Conservation (phyloP, 2,329 filamentous ascomycete species). For the Ascochyta rabiei region DNA sequence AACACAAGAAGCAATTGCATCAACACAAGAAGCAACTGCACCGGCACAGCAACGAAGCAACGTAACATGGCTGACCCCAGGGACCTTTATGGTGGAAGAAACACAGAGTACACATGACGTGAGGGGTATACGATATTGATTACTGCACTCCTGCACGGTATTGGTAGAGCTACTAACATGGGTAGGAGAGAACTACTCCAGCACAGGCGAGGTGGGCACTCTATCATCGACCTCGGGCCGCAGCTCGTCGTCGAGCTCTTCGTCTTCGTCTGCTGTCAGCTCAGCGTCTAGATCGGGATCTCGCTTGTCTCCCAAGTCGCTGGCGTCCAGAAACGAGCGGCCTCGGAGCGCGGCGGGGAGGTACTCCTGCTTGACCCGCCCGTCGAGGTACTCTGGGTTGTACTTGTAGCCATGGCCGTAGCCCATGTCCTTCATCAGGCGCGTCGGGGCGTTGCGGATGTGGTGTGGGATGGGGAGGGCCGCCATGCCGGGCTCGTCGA, state of each 20-base stretch:
- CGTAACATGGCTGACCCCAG: too few relatives aligned
- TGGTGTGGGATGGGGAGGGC: constrained; percentile 84
- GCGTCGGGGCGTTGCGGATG: constrained; percentile 88
- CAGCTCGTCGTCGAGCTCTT: constrained; percentile 33
- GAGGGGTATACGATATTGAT: too few relatives aligned
- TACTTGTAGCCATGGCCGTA: constrained; percentile 96
- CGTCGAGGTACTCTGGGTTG: constrained; percentile 86
- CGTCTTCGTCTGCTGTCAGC: constrained; percentile 1
- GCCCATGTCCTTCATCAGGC: constrained; percentile 89
- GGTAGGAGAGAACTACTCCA: neutral
- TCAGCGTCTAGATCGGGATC: constrained; percentile 58
- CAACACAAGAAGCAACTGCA: too few relatives aligned
- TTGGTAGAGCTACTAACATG: too few relatives aligned
- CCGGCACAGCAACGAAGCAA: too few relatives aligned
- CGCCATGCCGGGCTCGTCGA: constrained; percentile 83
- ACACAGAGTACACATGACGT: too few relatives aligned
- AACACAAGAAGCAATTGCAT: too few relatives aligned
- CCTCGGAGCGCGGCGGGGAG: constrained; percentile 78
- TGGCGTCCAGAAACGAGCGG: constrained; percentile 76
- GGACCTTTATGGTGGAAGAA: too few relatives aligned
- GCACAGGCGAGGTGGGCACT: constrained; percentile 4
- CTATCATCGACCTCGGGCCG: constrained; percentile 35
- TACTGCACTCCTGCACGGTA: neutral
- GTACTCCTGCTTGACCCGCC: constrained; percentile 85
- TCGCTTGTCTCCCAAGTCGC: constrained; percentile 77